Conservation (phyloP, 108 stramenopile genomes). For the Stephanodiscus minutulus region DNA sequence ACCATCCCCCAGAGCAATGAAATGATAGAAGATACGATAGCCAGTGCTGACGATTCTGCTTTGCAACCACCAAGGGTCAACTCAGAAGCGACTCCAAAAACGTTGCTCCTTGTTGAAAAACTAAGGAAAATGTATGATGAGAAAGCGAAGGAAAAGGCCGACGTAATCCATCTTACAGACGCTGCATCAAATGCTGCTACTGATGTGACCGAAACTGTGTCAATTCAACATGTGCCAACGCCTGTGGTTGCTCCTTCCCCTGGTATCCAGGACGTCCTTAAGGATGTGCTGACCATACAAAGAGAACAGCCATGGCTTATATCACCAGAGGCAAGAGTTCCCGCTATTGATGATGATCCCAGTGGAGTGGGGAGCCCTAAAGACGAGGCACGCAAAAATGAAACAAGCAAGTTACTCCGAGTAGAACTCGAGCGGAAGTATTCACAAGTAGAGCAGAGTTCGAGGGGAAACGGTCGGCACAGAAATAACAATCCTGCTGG, state of each 20-base stretch:
- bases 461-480: conserved; percentile 21
- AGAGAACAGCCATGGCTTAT: conserved; percentile 77
- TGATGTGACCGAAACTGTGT: background rate
- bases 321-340: conserved; percentile 66
- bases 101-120: conserved; percentile 65
- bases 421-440: conserved; percentile 53
- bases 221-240: conserved; percentile 43
- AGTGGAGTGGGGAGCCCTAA: conserved; percentile 5
- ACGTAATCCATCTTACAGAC: conserved; percentile 27
- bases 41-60: background rate
- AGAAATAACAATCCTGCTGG: conserved; percentile 11
- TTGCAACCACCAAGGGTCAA: background rate
- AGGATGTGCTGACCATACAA: conserved; percentile 58
- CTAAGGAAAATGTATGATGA: conserved; percentile 61
- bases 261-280: conserved; percentile 56
- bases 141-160: conserved; percentile 59
- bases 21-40: conserved; percentile 9
- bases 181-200: conserved; percentile 7
- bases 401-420: conserved; percentile 49
- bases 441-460: conserved; percentile 19
- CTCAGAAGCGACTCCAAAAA: conserved; percentile 46
- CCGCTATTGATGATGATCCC: conserved; percentile 17
- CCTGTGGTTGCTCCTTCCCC: conserved; percentile 65
- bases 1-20: background rate
- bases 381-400: conserved; percentile 25